Evolutionary conservation across 345 rosid genomes (phyloP), one percentile per base, ranked within the genome.

Genomic region (Sonneratia alba): DNA sequence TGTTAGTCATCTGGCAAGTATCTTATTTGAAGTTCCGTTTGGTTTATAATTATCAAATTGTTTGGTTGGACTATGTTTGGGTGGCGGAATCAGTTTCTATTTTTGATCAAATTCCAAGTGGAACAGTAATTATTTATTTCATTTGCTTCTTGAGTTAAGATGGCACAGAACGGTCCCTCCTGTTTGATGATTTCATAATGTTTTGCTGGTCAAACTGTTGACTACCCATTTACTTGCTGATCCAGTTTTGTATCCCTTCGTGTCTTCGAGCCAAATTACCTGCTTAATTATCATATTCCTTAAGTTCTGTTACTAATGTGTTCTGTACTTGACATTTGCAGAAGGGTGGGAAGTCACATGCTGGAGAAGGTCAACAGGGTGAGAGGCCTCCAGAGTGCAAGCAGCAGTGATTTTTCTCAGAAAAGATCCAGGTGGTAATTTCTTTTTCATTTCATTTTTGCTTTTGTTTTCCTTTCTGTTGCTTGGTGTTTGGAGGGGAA

Each of bases 321-420:
- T 69, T 42, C n/a, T 21, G 22, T 56, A 34, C 43, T 21, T 47
- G 22, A 1, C 34, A 36, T 67, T 79, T 22, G 79, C 72, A 90
- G 99, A 89, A 81, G 81, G 65, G 83, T 66, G 91, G 87, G 78
- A 87, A 80, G 73, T 74, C 81, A 72, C 83, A 70, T 68, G 76
- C 57, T 22, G 89, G 79, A 12, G 87, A 78, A 9, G 93, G 80
- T 72, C 88, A 82, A 81, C 82, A 75, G 76, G 89, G 91, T 55
- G 98, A 92, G 85, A 80, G 91, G 77, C 97, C 98, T 73, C 86
- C 97, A 6, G 98, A 91, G 67, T 94, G 97, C 91, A 94, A 94
- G 91, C 97, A 94, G 80, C 97, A 90, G 85, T 92, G 80, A 66
- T 66, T 68, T 51, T 40, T 40, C 43, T 40, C 43, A 4, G 43